phyloP scores from a whole-genome alignment of 2,329 filamentous ascomycete genomes.

The Nemania diffusa region DNA sequence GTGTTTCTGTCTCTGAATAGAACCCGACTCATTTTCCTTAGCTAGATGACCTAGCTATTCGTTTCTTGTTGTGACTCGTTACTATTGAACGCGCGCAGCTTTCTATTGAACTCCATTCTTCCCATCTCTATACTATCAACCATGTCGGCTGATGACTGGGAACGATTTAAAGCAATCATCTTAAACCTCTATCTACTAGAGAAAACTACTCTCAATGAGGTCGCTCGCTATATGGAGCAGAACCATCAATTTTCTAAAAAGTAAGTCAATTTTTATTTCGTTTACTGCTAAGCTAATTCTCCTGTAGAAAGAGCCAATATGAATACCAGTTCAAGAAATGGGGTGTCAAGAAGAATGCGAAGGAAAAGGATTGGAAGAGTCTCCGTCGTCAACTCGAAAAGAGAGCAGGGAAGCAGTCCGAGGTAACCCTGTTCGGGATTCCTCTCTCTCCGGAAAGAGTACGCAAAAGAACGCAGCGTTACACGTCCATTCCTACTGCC shows the following conservation, averaged over 20 bases:
- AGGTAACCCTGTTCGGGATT: constrained; percentile 8
- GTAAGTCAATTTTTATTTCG: not conserved
- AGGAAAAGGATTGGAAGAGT: constrained; percentile 6
- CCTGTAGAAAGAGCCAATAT: constrained; percentile 12
- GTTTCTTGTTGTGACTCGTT: too few relatives aligned
- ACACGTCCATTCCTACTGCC: constrained; percentile 20
- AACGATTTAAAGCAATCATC: constrained; percentile 21
- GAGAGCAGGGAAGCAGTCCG: not conserved
- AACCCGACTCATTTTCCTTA: too few relatives aligned
- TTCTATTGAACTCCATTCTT: too few relatives aligned
- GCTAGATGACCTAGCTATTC: too few relatives aligned
- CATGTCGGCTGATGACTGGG: constrained; percentile 24
- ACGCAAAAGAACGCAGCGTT: constrained; percentile 10
- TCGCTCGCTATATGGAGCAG: constrained; percentile 10
- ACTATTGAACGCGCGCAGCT: too few relatives aligned
- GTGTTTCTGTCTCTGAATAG: too few relatives aligned
- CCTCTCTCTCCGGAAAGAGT: constrained; percentile 9
- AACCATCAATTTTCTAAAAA: constrained; percentile 17
- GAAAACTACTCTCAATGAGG: not conserved
- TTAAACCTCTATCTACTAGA: constrained; percentile 5
- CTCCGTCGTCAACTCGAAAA: constrained; percentile 6
- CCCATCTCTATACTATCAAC: not conserved
- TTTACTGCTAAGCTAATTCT: not conserved
- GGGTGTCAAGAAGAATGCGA: constrained; percentile 17
- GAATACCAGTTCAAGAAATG: constrained; percentile 30